Evolutionary conservation across 148 eudicot genomes (phyloP).

Genomic region (Dianthus caryophyllus): DNA sequence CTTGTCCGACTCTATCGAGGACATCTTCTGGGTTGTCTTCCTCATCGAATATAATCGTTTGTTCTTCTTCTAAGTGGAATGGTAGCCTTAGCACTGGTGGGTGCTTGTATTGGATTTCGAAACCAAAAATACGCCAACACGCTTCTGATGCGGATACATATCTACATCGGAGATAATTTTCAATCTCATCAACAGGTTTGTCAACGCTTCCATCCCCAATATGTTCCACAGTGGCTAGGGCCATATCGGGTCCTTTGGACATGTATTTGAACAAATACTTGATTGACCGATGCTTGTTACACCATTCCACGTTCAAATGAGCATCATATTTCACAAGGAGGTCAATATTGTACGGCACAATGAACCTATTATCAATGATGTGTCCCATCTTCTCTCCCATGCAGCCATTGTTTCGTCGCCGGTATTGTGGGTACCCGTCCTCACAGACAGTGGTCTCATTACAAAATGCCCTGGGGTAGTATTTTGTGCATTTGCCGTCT

Average conservation of each 20-base stretch:
- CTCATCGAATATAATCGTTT: neutral
- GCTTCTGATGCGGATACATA: slow-evolving; percentile 14
- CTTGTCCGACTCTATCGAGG: neutral
- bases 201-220: neutral
- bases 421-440: slow-evolving; percentile 5
- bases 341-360: neutral
- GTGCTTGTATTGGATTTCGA: slow-evolving; percentile 7
- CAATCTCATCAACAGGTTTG: slow-evolving; percentile 9
- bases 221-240: slow-evolving; percentile 10
- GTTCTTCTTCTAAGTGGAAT: neutral
- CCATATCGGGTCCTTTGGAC: too few relatives aligned
- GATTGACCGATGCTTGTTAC: too few relatives aligned
- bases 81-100: neutral
- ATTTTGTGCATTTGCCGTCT: neutral
- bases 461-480: neutral
- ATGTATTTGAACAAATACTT: too few relatives aligned
- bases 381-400: neutral
- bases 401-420: neutral
- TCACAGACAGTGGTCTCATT: neutral
- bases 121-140: slow-evolving; percentile 2
- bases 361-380: neutral
- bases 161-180: neutral
- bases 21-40: neutral
- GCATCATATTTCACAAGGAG: slow-evolving; percentile 10
- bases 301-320: slow-evolving; percentile 14